These are phyloP conservation scores for Astrothelium subdiscretum DNA, from an alignment of 495 filamentous ascomycete species.

Conservation along the genomic window DNA sequence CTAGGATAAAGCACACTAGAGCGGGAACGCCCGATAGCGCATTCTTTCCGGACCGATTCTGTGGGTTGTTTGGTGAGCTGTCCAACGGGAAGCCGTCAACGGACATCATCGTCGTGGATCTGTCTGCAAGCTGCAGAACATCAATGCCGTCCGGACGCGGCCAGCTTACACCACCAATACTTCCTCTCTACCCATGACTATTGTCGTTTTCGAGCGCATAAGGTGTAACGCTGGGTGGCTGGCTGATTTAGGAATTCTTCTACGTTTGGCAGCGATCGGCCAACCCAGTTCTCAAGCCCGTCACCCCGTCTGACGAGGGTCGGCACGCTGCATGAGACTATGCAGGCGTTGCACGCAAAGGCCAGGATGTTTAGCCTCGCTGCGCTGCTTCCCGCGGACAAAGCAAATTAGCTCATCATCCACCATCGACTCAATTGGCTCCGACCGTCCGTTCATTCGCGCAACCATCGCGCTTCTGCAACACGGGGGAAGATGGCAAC, in stretches of 20 bases:
- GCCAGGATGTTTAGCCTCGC: not conserved
- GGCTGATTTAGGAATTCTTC: not conserved
- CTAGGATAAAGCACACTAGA: not conserved
- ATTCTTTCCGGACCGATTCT: not conserved
- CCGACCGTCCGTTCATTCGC: not conserved
- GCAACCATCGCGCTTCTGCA: not conserved
- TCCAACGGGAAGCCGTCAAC: not conserved
- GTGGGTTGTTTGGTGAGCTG: not conserved
- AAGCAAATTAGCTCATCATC: not conserved
- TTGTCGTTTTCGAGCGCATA: not conserved
- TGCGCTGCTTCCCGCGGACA: not conserved
- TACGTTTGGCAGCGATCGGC: not conserved
- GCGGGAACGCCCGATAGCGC: constrained; percentile 1
- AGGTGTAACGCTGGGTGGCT: not conserved
- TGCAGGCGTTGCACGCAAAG: not conserved
- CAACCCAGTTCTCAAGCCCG: not conserved
- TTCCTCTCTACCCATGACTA: not conserved
- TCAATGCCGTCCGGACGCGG: not conserved
- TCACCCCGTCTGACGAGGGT: constrained; percentile 1
- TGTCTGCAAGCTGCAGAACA: not conserved
- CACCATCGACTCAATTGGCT: not conserved
- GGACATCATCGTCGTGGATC: not conserved
- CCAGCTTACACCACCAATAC: not conserved
- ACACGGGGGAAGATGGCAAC: not conserved
- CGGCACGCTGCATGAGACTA: not conserved